Base-by-base conservation (phyloP, 2,329 filamentous ascomycete genomes). In the Bipolaris cookei region DNA sequence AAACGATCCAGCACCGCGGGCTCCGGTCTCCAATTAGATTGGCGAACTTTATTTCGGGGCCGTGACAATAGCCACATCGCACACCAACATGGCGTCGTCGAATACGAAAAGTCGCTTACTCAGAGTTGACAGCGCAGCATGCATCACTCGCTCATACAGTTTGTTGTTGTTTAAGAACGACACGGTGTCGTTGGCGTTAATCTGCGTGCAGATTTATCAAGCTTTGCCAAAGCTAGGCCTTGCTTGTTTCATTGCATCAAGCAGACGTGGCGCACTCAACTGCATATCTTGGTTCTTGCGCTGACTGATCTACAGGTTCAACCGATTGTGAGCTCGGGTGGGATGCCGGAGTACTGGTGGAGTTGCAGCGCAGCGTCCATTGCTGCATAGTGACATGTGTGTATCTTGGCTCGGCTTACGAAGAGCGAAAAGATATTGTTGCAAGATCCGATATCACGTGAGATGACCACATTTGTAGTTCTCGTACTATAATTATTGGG, bases 191-290 rank as follows among this genome's bases (percentile, higher is more conserved):
- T 7, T 32, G 39, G 38, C 13, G 35, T 20, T 35, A 8, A 46
- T 42, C 6, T n/a, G 18, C 32, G 21, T 16, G 13, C 14, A 16
- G 42, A 18, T n/a, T 14, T 28, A 43, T 43, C 21, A 43, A 47
- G 42, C 20, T 53, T 56, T 37, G 42, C 49, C 23, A 37, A 42
- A 53, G 25, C 43, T 47, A 30, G 37, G 54, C 21, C 32, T 47
- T 56, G 48, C 42, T 56, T 52, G 20, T 39, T 52, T 41, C 16
- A 10, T 39, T 14, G 20, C 18, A 30, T 25, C 25, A 42, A 41
- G 28, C 30, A 30, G 20, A 42, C 35, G 30, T 42, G 42, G 28
- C 34, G 39, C 44, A 20, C 32, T 46, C 37, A 41, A 37, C 42
- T 14, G 21, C 34, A 28, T 35, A 18, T 23, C 49, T 37, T 37